Evolutionary conservation across 352 stramenopile species (phyloP), one percentile per base, ranked within the genome.

Genomic region (Phytophthora pseudosyringae): DNA sequence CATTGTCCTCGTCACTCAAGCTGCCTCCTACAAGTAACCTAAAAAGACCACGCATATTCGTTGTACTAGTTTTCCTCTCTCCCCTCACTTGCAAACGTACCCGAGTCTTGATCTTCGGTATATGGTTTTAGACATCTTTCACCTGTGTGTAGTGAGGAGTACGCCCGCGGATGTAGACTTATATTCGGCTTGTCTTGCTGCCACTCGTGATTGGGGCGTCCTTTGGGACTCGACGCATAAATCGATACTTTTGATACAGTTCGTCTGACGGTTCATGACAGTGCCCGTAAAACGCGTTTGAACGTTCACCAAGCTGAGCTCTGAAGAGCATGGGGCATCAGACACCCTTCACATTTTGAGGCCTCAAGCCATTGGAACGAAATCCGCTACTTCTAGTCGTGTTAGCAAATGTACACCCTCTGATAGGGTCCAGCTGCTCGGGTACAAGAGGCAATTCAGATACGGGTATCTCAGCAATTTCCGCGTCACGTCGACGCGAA

Each of bases 371-470:
- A 36, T 48, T 56, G 0, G 57, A 65, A 2, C 29, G 39, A 13
- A 13, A 29, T 7, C 0, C 47, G 16, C 2, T 6, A 0, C 18
- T 66, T 66, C 32, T 47, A 66, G 1, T 40, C 47, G 18, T 66
- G 58, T n/a, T 40, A 53, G n/a, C 58, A 66, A 9, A 66, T 59
- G 18, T 59, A 59, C 28, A 59, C 41, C 2, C 39, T 33, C 39
- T 66, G 31, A 25, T 41, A 66, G 47, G 58, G 26, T 66, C 48
- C 29, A 32, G 7, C 1, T 52, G 4, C 28, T 57, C 45, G 1
- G 56, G 56, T 1, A 64, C 18, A 3, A 64, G 28, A 1, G 56
- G 18, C 3, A 50, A 10, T 12, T 43, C 44, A 6, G 31, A 52
- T 0, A 12, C 0, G 2, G 6, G 0, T 38, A 48, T 47, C 6